Evolutionary conservation across 805 yeast species (phyloP).

Genomic region (Grigorovia yakushimaensis): DNA sequence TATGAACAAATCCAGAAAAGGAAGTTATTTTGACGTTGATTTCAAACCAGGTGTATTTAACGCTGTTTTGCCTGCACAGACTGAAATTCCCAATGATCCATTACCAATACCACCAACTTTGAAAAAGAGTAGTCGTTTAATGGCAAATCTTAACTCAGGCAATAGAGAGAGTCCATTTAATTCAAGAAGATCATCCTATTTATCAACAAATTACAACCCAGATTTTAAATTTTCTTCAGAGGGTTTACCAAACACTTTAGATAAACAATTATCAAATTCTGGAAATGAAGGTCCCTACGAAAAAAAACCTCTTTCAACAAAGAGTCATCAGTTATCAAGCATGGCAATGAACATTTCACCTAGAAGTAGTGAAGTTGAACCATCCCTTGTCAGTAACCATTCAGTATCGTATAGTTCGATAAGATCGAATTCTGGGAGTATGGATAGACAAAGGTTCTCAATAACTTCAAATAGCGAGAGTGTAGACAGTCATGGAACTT

Average conservation of each 20-base stretch:
- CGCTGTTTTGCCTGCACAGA: slow-evolving; percentile 41
- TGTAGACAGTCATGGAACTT: slow-evolving; percentile 5
- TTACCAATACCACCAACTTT: slow-evolving; percentile 31
- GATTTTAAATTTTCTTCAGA: slow-evolving; percentile 13
- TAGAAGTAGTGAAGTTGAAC: background rate
- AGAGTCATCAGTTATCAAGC: background rate
- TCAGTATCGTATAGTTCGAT: background rate
- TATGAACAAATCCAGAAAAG: slow-evolving; percentile 15
- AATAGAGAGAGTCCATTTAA: slow-evolving; percentile 20
- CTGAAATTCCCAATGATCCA: slow-evolving; percentile 48
- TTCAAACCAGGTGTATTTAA: slow-evolving; percentile 12
- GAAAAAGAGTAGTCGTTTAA: slow-evolving; percentile 8
- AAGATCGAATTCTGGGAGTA: slow-evolving; percentile 1
- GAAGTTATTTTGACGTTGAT: slow-evolving; percentile 6
- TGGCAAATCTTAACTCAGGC: slow-evolving; percentile 7
- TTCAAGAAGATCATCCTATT: slow-evolving; percentile 16
- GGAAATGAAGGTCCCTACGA: background rate
- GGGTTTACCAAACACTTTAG: slow-evolving; percentile 11
- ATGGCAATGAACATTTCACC: background rate
- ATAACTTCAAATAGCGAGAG: slow-evolving; percentile 9
- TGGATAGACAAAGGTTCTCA: slow-evolving; percentile 6
- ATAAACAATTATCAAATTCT: slow-evolving; percentile 14
- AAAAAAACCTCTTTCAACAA: background rate
- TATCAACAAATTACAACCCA: slow-evolving; percentile 7
- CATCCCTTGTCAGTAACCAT: background rate